Evolutionary conservation across 2,329 filamentous ascomycete species (phyloP).

Genomic region (Raffaelea albimanens): DNA sequence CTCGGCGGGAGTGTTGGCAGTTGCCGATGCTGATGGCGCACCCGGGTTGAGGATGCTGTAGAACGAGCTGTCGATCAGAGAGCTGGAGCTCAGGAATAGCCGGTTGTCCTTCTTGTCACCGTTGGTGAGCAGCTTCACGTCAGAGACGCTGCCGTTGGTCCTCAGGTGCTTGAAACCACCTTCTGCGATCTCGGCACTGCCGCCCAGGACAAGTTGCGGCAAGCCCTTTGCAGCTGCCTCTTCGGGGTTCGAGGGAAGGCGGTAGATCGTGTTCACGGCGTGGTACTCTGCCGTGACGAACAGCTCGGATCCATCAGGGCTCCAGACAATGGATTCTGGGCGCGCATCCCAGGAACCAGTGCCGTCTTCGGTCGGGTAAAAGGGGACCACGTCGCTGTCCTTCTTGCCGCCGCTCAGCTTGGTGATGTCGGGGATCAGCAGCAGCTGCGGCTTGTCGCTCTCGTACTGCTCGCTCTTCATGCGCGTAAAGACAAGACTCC

Average conservation of each 20-base stretch:
- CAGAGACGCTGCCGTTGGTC: conserved; percentile 40
- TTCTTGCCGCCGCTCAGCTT: conserved; percentile 29
- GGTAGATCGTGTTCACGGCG: conserved; percentile 54
- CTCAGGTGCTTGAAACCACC: conserved; percentile 6
- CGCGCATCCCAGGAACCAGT: conserved; percentile 52
- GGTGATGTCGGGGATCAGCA: conserved; percentile 53
- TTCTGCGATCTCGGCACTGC: background rate
- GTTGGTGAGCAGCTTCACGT: conserved; percentile 37
- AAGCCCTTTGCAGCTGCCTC: conserved; percentile 22
- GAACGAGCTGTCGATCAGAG: conserved; percentile 61
- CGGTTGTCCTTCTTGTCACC: conserved; percentile 25
- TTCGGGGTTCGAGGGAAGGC: conserved; percentile 44
- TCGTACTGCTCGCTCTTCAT: conserved; percentile 76
- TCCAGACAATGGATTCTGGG: conserved; percentile 48
- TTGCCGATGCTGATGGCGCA: background rate
- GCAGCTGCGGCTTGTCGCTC: conserved; percentile 62
- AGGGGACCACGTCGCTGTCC: conserved; percentile 44
- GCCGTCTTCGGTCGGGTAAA: conserved; percentile 53
- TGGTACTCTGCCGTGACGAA: conserved; percentile 67
- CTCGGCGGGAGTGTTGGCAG: too few species aligned
- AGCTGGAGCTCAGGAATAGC: conserved; percentile 59
- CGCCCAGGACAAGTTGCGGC: conserved; percentile 36
- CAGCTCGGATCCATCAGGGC: conserved; percentile 49
- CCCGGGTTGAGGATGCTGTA: conserved; percentile 51
- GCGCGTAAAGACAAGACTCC: conserved; percentile 63